phyloP scores from a whole-genome alignment of 2,329 filamentous ascomycete genomes.

The Elsinoe arachidis region DNA sequence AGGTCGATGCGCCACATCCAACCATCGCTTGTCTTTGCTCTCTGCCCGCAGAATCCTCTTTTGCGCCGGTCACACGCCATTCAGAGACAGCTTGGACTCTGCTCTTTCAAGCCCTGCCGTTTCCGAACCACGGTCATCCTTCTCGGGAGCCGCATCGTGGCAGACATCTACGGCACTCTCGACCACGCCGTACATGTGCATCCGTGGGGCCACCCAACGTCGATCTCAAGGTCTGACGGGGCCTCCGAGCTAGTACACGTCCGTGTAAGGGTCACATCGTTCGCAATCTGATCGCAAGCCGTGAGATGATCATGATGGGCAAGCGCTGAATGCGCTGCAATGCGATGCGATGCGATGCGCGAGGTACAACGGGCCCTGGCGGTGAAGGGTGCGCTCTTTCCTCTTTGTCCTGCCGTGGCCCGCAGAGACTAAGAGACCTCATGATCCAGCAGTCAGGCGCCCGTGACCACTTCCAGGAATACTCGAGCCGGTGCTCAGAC shows the following conservation, averaged over 20 bases:
- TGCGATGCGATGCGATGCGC: not conserved
- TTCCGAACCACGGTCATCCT: constrained; percentile 7
- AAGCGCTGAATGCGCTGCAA: not conserved
- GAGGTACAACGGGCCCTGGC: not conserved
- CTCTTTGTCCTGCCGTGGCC: not conserved
- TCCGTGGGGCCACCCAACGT: not conserved
- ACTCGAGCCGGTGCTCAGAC: constrained; percentile 3
- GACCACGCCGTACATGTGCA: constrained; percentile 8
- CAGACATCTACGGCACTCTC: constrained; percentile 8
- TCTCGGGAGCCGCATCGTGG: constrained; percentile 9
- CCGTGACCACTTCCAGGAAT: constrained; percentile 8
- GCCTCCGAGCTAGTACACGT: not conserved
- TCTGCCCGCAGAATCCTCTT: not conserved
- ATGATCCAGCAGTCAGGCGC: constrained; percentile 11
- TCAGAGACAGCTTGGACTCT: not conserved
- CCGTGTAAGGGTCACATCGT: not conserved
- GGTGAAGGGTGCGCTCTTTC: not conserved
- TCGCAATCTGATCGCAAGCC: not conserved
- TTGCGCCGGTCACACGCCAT: constrained; percentile 1
- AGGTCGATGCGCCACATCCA: constrained; percentile 6
- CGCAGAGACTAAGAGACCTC: not conserved
- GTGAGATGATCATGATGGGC: not conserved
- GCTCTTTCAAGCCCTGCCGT: constrained; percentile 1
- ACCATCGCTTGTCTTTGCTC: constrained; percentile 3
- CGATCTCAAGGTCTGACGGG: not conserved